Percentiles rank a stretch among this genome's conserved stretches.
Evolutionary conservation across 2,329 filamentous ascomycete species (phyloP).

Genomic region (Drechmeria coniospora): DNA sequence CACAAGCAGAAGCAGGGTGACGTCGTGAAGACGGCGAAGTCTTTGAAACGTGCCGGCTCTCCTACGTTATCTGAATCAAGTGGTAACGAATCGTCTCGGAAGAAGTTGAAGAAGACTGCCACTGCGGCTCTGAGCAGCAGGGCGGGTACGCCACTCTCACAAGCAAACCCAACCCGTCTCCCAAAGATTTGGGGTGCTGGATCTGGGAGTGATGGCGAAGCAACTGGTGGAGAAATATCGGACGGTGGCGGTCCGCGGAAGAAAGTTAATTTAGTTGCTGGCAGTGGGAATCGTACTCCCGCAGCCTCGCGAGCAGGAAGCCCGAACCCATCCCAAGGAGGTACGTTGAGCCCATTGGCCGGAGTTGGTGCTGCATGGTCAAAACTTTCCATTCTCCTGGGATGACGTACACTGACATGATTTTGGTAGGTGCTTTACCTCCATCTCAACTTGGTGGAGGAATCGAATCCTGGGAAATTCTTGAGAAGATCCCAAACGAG

Average conservation of each 20-base stretch:
- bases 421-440: constrained; percentile 16
- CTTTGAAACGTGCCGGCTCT: constrained; percentile 71
- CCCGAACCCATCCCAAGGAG: constrained; percentile 29
- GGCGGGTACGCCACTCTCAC: constrained; percentile 37
- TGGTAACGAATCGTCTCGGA: constrained; percentile 77
- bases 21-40: constrained; percentile 36
- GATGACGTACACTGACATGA: constrained; percentile 1
- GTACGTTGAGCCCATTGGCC: constrained; percentile 22
- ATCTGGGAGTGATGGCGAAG: constrained; percentile 58
- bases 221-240: constrained; percentile 52
- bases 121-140: constrained; percentile 35
- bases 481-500: constrained; percentile 35
- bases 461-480: constrained; percentile 36
- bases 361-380: too few species aligned
- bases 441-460: constrained; percentile 16
- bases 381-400: neutral
- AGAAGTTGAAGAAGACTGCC: constrained; percentile 53
- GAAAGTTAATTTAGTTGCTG: constrained; percentile 39
- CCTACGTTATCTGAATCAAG: constrained; percentile 82
- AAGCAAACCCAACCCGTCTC: constrained; percentile 21
- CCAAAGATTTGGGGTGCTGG: constrained; percentile 30
- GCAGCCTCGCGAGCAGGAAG: constrained; percentile 46
- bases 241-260: constrained; percentile 35
- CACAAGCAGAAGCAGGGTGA: constrained; percentile 28
- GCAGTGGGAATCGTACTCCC: constrained; percentile 34